A percentile compares a stretch with the other conserved stretches of the same genome.
These are phyloP conservation scores for Westerdykella ornata DNA, from an alignment of 2,329 filamentous ascomycete genomes.

Conservation along the genomic window DNA sequence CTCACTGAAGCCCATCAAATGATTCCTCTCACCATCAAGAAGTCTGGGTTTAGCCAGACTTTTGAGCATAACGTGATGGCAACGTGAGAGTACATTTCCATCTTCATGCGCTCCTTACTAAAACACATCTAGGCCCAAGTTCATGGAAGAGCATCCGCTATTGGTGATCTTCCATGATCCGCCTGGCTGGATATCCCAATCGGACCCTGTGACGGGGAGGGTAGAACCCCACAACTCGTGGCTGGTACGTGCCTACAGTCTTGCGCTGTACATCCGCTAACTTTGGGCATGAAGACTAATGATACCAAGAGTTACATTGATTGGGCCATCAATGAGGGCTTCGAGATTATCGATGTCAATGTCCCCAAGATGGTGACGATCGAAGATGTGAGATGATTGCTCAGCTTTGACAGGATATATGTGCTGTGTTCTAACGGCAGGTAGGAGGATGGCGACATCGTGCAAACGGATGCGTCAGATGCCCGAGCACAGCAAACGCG, in stretches of 20 bases:
- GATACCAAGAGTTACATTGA: conserved; percentile 71
- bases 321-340: conserved; percentile 71
- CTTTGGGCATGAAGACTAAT: conserved; percentile 60
- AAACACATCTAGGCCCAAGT: conserved; percentile 48
- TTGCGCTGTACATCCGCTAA: conserved; percentile 38
- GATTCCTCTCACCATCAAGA: conserved; percentile 71
- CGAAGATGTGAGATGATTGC: conserved; percentile 46
- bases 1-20: conserved; percentile 70
- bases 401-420: too few relatives aligned
- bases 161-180: conserved; percentile 88
- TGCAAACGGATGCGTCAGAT: conserved; percentile 45
- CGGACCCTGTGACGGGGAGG: conserved; percentile 53
- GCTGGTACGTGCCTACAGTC: conserved; percentile 57
- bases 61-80: conserved; percentile 84
- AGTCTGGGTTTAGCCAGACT: conserved; percentile 63
- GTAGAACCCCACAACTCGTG: conserved; percentile 80
- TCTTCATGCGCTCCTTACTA: conserved; percentile 1
- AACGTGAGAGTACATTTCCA: conserved; percentile 46
- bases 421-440: too few relatives aligned
- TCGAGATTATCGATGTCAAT: conserved; percentile 86
- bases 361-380: conserved; percentile 70
- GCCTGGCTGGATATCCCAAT: conserved; percentile 41
- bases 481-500: conserved; percentile 46
- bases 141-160: conserved; percentile 60
- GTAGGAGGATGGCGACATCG: conserved; percentile 31